Evolutionary conservation across 2,329 filamentous ascomycete species (phyloP).

Genomic region (Thermoascus crustaceus): DNA sequence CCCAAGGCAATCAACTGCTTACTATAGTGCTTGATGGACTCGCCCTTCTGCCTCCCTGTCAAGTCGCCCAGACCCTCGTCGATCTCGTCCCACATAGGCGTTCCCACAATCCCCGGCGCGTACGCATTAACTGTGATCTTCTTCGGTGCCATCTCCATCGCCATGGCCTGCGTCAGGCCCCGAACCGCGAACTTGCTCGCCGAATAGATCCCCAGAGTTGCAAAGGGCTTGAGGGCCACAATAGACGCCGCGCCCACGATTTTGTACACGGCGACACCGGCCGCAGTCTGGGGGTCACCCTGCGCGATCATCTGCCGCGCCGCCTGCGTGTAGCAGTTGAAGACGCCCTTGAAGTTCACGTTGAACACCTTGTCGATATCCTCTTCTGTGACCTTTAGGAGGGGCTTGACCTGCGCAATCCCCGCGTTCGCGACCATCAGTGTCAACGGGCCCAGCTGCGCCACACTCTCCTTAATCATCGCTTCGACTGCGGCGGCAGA

Average conservation of each 20-base stretch:
- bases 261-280: constrained; percentile 30
- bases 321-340: constrained; percentile 56
- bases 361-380: constrained; percentile 54
- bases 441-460: constrained; percentile 44
- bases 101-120: constrained; percentile 59
- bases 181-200: constrained; percentile 60
- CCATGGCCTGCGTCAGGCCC: constrained; percentile 57
- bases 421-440: constrained; percentile 55
- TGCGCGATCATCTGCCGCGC: constrained; percentile 59
- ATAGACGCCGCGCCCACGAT: constrained; percentile 49
- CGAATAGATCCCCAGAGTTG: constrained; percentile 54
- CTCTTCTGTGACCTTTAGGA: constrained; percentile 50
- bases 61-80: constrained; percentile 51
- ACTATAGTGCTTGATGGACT: constrained; percentile 48
- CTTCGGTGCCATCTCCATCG: constrained; percentile 56
- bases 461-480: constrained; percentile 46
- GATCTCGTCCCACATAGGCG: constrained; percentile 61
- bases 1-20: constrained; percentile 49
- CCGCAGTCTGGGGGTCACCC: constrained; percentile 31
- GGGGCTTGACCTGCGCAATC: constrained; percentile 49
- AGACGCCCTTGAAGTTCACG: constrained; percentile 58
- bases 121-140: constrained; percentile 61
- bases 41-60: constrained; percentile 43
- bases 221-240: constrained; percentile 53
- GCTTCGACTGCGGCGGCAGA: constrained; percentile 44